Percentiles rank a stretch among this genome's conserved stretches.
These are phyloP conservation scores for Neofusicoccum sp. DNA, from an alignment of 2,329 filamentous ascomycete genomes.

Conservation along the genomic window DNA sequence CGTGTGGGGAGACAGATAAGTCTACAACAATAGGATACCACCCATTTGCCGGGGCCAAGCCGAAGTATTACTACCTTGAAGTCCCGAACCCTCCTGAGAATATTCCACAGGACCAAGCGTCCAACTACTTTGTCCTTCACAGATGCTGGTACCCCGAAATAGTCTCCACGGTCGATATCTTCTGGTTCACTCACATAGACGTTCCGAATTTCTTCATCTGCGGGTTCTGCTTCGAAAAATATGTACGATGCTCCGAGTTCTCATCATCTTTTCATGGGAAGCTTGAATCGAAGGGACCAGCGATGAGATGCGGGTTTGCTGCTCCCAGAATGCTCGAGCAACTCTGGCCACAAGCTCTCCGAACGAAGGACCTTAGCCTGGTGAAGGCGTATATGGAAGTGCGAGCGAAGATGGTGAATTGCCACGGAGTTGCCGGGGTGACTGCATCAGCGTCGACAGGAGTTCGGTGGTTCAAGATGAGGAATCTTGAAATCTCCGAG, in stretches of 20 bases:
- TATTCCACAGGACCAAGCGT: neutral
- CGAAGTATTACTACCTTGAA: neutral
- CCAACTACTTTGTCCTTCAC: neutral
- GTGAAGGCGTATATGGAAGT: neutral
- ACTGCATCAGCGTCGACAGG: neutral
- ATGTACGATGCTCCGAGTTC: neutral
- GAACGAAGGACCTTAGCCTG: neutral
- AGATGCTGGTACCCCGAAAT: neutral
- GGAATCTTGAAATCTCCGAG: neutral
- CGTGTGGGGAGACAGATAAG: neutral
- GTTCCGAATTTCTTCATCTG: neutral
- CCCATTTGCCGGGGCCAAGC: neutral
- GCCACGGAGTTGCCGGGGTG: neutral
- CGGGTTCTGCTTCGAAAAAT: neutral
- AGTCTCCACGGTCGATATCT: neutral
- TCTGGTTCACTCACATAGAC: neutral
- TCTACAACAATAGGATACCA: no score
- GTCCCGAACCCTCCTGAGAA: neutral
- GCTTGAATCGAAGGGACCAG: neutral
- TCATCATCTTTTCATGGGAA: neutral
- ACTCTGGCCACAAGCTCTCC: neutral
- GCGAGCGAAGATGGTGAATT: neutral
- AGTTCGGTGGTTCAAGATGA: neutral
- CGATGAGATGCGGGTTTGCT: neutral
- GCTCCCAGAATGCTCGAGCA: neutral